Evolutionary conservation across 768 basidiomycete species (phyloP), one percentile per base, ranked within the genome.

Genomic region (Cystobasidiopsis lactophilus): DNA sequence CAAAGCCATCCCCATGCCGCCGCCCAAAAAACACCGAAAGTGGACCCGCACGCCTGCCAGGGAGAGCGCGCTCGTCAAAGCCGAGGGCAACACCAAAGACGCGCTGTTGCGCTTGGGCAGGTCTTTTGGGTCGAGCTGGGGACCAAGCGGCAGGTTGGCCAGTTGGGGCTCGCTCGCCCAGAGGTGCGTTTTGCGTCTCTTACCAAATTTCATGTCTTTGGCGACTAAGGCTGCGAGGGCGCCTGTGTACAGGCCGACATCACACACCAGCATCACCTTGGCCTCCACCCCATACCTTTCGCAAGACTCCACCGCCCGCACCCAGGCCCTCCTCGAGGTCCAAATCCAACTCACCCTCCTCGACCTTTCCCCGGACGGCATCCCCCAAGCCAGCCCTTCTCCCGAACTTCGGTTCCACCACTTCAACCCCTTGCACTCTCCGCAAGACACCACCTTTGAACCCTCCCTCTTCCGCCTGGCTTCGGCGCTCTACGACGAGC

Each of bases 101-200:
- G 82, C 84, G 16, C 89, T 86, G 0, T 69, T 95, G 33, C 74
- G 81, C 0, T 69, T 88, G 52, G 88, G 88, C 13, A 75, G 85
- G 18, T 84, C 82, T 13, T 93, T 86, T 66, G 74, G 86, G 52
- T 84, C 81, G 2, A 78, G 84, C 3, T 96, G 88, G 85, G 85
- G 89, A 19, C 79, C 82, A 1, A 73, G 75, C 35, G 85, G 85
- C 0, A 71, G 70, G 37, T 63, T 95, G 5, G 78, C 78, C 11
- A 80, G 85, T 65, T 65, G 80, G 11, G 88, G 85, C n/a, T 71
- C 71, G 46, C 67, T 91, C 14, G 61, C 61, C 40, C 19, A 38
- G 21, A 19, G 7, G 21, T 18, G 35, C 5, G 21, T 35, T n/a
- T 50, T 35, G 48, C 19, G 14, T 9, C 29, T 50, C 18, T 33